phyloP scores from a whole-genome alignment of 495 filamentous ascomycete genomes.

The Astrothelium macrocarpum region DNA sequence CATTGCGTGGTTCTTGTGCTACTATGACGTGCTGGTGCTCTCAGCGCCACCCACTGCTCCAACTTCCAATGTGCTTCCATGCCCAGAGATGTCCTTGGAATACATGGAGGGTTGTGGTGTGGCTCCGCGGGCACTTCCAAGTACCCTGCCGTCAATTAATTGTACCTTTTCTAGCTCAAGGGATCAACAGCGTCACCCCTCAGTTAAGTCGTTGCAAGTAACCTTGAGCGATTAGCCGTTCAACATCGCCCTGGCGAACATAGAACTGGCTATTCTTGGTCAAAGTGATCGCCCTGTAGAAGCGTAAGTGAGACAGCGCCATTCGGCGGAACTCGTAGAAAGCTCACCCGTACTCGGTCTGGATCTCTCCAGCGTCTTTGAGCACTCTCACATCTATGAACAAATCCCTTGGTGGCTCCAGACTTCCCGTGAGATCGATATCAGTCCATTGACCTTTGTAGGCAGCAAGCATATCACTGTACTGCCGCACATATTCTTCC shows the following conservation, averaged over 20 bases:
- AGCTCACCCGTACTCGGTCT: slow-evolving; percentile 95
- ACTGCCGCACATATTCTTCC: slow-evolving; percentile 89
- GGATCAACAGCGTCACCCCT: slow-evolving; percentile 23
- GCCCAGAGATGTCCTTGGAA: no score
- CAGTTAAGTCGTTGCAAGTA: slow-evolving; percentile 87
- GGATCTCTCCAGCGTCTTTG: slow-evolving; percentile 96
- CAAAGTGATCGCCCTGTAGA: slow-evolving; percentile 77
- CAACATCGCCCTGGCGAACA: slow-evolving; percentile 93
- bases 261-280: slow-evolving; percentile 98
- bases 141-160: no score
- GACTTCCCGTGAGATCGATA: slow-evolving; percentile 86
- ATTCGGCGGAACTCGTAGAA: neutral
- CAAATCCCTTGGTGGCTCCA: slow-evolving; percentile 89
- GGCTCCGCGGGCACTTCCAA: no score
- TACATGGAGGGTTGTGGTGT: no score
- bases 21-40: no score
- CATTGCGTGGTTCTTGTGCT: no score
- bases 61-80: no score
- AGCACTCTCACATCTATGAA: slow-evolving; percentile 97
- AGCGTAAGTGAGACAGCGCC: neutral
- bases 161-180: neutral
- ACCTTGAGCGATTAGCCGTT: slow-evolving; percentile 89
- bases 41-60: no score
- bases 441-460: slow-evolving; percentile 99
- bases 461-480: slow-evolving; percentile 81